Percentiles rank a stretch among this genome's conserved stretches.
phyloP scores from a whole-genome alignment of 176 grass and related monocot genomes.

The Avena atlantica region DNA sequence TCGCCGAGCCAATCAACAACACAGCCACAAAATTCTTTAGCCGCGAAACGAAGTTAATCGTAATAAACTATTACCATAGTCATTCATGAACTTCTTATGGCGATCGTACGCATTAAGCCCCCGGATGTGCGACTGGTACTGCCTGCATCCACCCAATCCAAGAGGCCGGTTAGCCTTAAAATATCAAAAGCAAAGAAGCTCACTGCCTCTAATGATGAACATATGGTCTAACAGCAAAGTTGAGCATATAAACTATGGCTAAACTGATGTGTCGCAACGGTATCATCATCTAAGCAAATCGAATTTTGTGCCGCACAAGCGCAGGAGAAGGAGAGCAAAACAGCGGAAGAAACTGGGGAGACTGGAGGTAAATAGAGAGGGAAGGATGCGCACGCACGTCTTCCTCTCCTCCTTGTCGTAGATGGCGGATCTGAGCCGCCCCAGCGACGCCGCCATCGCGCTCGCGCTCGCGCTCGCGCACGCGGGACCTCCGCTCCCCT shows the following conservation, averaged over 20 bases:
- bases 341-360: not conserved
- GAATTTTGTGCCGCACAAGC: not conserved
- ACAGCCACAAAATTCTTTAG: not conserved
- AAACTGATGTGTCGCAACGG: not conserved
- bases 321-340: not conserved
- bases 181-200: not conserved
- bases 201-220: not conserved
- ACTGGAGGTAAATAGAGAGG: not conserved
- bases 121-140: conserved; percentile 84
- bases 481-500: not conserved
- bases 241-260: not conserved
- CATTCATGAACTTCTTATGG: conserved; percentile 86
- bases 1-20: not conserved
- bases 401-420: conserved; percentile 75
- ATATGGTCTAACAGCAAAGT: too few relatives aligned
- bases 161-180: not conserved
- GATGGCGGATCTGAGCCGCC: conserved; percentile 67
- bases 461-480: not conserved
- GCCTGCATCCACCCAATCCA: conserved; percentile 57
- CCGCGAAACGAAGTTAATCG: not conserved
- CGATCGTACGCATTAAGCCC: conserved; percentile 85
- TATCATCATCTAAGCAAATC: not conserved
- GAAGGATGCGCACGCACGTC: conserved; percentile 42
- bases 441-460: conserved; percentile 73
- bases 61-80: conserved; percentile 58